These are phyloP conservation scores for Xerocomus spinulosus DNA, from an alignment of 768 basidiomycete genomes.

Conservation along the genomic window DNA sequence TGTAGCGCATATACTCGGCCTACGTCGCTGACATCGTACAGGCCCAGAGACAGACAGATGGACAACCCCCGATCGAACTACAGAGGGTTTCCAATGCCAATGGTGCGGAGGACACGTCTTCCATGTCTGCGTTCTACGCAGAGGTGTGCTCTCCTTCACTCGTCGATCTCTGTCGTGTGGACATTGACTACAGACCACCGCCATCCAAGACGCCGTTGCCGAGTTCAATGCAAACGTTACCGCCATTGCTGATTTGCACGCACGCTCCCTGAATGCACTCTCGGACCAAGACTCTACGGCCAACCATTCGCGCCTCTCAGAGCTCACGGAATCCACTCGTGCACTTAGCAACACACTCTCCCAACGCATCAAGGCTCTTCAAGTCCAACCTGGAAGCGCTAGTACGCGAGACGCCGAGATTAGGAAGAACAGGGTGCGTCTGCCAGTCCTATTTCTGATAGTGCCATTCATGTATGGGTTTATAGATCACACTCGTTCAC, in stretches of 20 bases:
- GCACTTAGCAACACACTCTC: conserved; percentile 54
- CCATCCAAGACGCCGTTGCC: conserved; percentile 44
- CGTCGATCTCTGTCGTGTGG: not conserved
- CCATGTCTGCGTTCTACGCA: conserved; percentile 32
- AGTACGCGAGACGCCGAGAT: conserved; percentile 42
- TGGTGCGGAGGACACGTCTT: conserved; percentile 14
- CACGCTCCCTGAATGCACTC: conserved; percentile 46
- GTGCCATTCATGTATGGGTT: not conserved
- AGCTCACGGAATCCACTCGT: conserved; percentile 56
- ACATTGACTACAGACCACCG: conserved; percentile 36
- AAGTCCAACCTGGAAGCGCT: conserved; percentile 34
- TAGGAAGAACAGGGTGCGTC: conserved; percentile 34
- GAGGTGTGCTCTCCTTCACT: conserved; percentile 18
- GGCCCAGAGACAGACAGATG: conserved; percentile 47
- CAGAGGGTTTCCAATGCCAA: conserved; percentile 13
- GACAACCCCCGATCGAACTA: conserved; percentile 24
- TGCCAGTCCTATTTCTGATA: not conserved
- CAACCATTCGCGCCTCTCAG: conserved; percentile 46
- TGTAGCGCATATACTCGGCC: conserved; percentile 33
- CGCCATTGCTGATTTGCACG: conserved; percentile 46
- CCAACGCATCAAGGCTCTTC: conserved; percentile 54
- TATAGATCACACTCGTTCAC: conserved; percentile 56
- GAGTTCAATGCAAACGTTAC: conserved; percentile 44
- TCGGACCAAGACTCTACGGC: conserved; percentile 43
- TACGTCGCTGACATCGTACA: conserved; percentile 41